These are phyloP conservation scores for Diddensiella santjacobensis DNA, from an alignment of 805 yeast genomes.

Conservation along the genomic window DNA sequence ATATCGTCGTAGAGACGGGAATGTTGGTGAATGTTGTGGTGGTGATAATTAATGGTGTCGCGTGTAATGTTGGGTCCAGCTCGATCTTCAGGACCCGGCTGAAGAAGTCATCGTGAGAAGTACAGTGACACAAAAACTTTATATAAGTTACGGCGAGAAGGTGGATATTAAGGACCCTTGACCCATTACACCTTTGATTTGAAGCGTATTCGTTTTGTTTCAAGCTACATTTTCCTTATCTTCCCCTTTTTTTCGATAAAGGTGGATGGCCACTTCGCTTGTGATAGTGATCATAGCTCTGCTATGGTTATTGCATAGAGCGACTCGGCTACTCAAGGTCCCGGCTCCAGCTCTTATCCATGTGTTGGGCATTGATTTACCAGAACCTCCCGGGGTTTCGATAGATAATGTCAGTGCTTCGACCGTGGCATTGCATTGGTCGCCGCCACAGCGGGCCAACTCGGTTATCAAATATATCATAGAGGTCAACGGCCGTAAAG, in stretches of 20 bases:
- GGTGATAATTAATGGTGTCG: not conserved
- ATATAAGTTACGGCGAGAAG: no score
- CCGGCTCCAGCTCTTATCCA: conserved; percentile 34
- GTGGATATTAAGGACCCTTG: no score
- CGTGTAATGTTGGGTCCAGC: not conserved
- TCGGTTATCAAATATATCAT: conserved; percentile 30
- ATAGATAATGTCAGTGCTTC: conserved; percentile 31
- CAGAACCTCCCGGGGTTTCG: conserved; percentile 33
- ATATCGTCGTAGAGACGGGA: no score
- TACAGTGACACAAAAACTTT: no score
- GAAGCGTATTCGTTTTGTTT: no score
- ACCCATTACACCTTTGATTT: no score
- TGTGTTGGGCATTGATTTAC: conserved; percentile 35
- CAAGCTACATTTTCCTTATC: no score
- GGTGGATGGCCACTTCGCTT: conserved; percentile 7
- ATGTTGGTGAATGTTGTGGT: not conserved
- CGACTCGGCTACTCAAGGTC: conserved; percentile 32
- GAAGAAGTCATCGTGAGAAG: no score
- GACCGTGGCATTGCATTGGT: conserved; percentile 34
- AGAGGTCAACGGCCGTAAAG: conserved; percentile 33
- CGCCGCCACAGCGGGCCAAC: conserved; percentile 30
- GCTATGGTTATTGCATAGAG: conserved; percentile 35
- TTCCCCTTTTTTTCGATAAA: no score
- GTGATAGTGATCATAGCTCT: conserved; percentile 30
- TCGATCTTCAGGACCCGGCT: not conserved